Base-by-base conservation (phyloP, 345 rosid species). In the Dipteronia sinensis region DNA sequence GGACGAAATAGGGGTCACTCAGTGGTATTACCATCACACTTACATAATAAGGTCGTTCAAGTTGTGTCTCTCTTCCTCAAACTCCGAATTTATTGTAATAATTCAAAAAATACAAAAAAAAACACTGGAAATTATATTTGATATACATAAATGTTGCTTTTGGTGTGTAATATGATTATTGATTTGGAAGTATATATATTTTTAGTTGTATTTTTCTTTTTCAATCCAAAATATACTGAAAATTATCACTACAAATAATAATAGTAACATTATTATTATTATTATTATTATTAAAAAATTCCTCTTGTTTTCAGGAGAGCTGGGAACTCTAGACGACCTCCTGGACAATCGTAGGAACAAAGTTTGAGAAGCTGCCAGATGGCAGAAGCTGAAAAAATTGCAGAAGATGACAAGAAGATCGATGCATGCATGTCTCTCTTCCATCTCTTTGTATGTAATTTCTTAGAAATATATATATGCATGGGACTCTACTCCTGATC, bases 241-340 rank as follows among this genome's bases (percentile, higher is more conserved):
- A 49, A 13, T 13, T 49, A 12, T 3, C 5, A 12, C 16, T 53
- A 53, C 59, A 8, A 42, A 42, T 42, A 9, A 42, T 8, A 42
- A 7, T 8, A 42, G 8, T 42, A 42, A 8, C 38, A 34, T 4
- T 34, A 34, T 0, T 8, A 2, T n/a, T 23, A 20, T 16, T 27
- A 27, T 0, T 27, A 27, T 0, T 27, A 27, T 0, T 27, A 27
- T 0, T 27, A 29, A 55, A 29, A 27, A 27, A 10, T 12, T 9
- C 7, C 3, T 42, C 2, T n/a, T 64, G 47, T 31, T 69, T 68
- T 38, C 86, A 86, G 94, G 83, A 85, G 86, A 81, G 80, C 90
- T 56, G 86, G 89, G 69, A 90, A 85, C 80, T 88, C 90, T 11
- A 77, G 66, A 77, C 80, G 83, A 80, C 88, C 90, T 20, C 92